Conservation (phyloP, 2,329 filamentous ascomycete genomes). For the Eurotiales sp. region DNA sequence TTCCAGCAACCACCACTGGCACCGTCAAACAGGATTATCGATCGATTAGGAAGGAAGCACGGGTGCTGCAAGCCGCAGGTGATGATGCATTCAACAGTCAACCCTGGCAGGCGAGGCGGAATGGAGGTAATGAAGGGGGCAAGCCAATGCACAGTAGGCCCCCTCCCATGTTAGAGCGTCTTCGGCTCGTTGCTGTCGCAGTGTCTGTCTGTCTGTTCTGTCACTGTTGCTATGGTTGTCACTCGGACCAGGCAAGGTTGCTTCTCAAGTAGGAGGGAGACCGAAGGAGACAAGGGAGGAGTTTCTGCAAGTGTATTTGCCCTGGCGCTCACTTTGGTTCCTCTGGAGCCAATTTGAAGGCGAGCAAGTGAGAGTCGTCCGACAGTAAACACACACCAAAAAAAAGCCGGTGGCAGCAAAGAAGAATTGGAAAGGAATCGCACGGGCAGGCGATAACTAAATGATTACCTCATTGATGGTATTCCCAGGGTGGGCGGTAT, state of each 20-base stretch:
- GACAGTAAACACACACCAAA: too few species aligned
- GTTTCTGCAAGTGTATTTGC: background rate
- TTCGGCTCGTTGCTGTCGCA: too few species aligned
- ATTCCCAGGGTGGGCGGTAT: background rate
- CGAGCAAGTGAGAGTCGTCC: too few species aligned
- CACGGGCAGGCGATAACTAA: slow-evolving; percentile 7
- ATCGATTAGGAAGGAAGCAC: slow-evolving; percentile 19
- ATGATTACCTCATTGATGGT: slow-evolving; percentile 11
- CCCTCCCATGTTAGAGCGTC: background rate
- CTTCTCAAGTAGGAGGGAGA: background rate
- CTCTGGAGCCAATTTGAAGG: background rate
- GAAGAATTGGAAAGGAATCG: background rate
- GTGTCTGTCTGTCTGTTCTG: too few species aligned
- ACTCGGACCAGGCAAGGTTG: background rate
- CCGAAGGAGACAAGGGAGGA: background rate
- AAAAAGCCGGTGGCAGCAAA: background rate
- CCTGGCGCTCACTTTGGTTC: background rate
- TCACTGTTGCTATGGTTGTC: too few species aligned
- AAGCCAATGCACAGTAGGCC: slow-evolving; percentile 14
- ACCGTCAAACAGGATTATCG: too few species aligned
- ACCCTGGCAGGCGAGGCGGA: slow-evolving; percentile 24
- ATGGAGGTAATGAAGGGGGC: slow-evolving; percentile 31
- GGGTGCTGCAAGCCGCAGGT: slow-evolving; percentile 17
- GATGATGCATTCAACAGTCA: slow-evolving; percentile 24
- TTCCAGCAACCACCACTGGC: background rate